These are phyloP conservation scores for Phytophthora cactorum DNA, from an alignment of 352 stramenopile genomes.

Conservation along the genomic window DNA sequence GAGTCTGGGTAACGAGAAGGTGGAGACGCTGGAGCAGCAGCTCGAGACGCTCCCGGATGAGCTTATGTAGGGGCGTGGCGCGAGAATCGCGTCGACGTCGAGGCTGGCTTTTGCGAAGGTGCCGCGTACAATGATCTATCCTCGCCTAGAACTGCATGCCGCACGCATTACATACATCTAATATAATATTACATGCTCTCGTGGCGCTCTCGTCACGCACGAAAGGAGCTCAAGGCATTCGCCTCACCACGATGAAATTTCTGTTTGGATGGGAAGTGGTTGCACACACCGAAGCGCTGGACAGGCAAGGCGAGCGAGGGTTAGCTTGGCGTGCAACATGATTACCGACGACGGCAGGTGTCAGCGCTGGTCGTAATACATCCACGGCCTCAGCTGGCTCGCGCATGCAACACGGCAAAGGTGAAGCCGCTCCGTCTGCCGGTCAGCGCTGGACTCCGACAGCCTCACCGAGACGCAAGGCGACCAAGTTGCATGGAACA, in stretches of 20 bases:
- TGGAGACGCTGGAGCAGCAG: constrained; percentile 56
- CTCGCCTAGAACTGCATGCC: neutral
- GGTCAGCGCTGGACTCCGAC: too few relatives aligned
- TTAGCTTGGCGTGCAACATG: constrained; percentile 6
- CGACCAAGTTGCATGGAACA: too few relatives aligned
- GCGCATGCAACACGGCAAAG: constrained; percentile 6
- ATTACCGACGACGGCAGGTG: neutral
- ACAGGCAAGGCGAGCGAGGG: constrained; percentile 11
- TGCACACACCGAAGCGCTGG: neutral
- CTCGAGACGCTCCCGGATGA: constrained; percentile 21
- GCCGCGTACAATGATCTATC: neutral
- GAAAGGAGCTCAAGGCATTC: neutral
- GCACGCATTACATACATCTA: constrained; percentile 10
- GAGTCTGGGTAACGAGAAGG: constrained; percentile 43
- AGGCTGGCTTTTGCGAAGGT: constrained; percentile 15
- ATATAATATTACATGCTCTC: too few relatives aligned
- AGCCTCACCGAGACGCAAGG: constrained; percentile 7
- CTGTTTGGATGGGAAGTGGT: constrained; percentile 2
- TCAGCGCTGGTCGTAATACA: constrained; percentile 1
- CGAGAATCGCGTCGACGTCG: neutral
- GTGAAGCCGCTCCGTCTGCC: constrained; percentile 22
- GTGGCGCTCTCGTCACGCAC: neutral
- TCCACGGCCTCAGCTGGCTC: neutral
- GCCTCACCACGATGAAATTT: constrained; percentile 9
- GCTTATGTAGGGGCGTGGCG: neutral